phyloP scores from a whole-genome alignment of 352 stramenopile genomes.

The Phytopythium oedochilum region DNA sequence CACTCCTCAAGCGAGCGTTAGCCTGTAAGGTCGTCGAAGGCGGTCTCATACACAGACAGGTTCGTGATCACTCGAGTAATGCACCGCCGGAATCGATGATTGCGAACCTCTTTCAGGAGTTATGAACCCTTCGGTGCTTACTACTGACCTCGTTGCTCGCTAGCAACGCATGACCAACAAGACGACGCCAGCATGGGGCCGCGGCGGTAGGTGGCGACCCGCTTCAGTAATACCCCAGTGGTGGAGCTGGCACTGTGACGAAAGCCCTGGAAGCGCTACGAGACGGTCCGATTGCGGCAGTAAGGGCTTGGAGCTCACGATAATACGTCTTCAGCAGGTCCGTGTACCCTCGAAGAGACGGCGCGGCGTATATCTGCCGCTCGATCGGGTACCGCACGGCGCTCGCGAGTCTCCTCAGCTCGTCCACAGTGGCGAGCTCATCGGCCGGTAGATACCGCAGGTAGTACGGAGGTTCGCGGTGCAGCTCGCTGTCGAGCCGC shows the following conservation, averaged over 20 bases:
- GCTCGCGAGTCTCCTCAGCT: slow-evolving; percentile 47
- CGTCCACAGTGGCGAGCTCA: slow-evolving; percentile 54
- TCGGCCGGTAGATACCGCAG: slow-evolving; percentile 63
- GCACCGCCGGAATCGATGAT: too few relatives aligned
- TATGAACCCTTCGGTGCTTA: too few relatives aligned
- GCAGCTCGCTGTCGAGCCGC: slow-evolving; percentile 46
- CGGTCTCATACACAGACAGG: too few relatives aligned
- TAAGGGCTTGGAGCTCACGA: slow-evolving; percentile 26
- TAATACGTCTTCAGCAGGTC: slow-evolving; percentile 74
- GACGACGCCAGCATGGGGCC: too few relatives aligned
- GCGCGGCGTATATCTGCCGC: slow-evolving; percentile 51
- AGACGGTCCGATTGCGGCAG: background rate
- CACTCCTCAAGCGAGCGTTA: background rate
- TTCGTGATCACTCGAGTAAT: too few relatives aligned
- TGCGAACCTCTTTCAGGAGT: too few relatives aligned
- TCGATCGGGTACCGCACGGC: slow-evolving; percentile 48
- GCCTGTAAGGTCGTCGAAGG: background rate
- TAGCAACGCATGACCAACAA: too few relatives aligned
- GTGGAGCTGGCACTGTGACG: slow-evolving; percentile 37
- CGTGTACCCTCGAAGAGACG: slow-evolving; percentile 57
- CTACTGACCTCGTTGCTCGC: too few relatives aligned
- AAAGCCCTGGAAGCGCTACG: background rate
- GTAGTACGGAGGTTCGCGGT: slow-evolving; percentile 66
- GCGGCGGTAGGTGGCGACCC: too few relatives aligned
- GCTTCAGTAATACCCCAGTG: slow-evolving; percentile 42